Base-by-base conservation (phyloP, 148 eudicot species). In the Persicaria tinctoria region DNA sequence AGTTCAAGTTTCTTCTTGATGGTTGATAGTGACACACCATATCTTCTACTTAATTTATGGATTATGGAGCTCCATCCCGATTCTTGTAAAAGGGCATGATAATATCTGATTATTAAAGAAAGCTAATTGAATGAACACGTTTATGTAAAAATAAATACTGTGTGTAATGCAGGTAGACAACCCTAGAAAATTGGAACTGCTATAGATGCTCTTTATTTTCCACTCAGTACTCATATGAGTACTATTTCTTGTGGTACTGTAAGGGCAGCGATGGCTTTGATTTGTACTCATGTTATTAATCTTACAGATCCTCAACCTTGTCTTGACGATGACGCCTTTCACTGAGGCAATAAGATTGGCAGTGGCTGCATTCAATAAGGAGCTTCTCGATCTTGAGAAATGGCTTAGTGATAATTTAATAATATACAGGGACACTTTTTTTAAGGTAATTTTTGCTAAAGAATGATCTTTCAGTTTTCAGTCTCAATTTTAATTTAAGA, bases 321-420 rank as follows among this genome's bases (percentile, higher is more conserved):
- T 91, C 76, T 80, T 91, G 83, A 97, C 90, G 82, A 83, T 82
- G 88, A 77, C 86, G 75, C 98, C 98, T 53, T 87, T 80, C 80
- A 77, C 79, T 73, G 80, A 85, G 74, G 87, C 89, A 49, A 83
- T 94, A 83, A 91, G 85, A 75, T 73, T 94, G 81, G 98, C 98
- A 72, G 85, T 79, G 46, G 69, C 85, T 86, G 93, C 92, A 75
- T 90, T 91, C 68, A 84, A 81, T 68, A 90, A 81, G 80, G 96
- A 91, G 77, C 81, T 86, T 66, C 55, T 94, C 63, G 98, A 94
- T 84, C 83, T 94, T 72, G 97, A 91, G 85, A 89, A 79, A 64
- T 94, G 98, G 98, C 78, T 92, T 82, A 83, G 81, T 77, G 83
- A 83, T 76, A 87, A 81, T 70, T 77, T 91, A 47, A 73, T 76